phyloP scores from a whole-genome alignment of 2,329 filamentous ascomycete species.

The Reticulascus tulasneorum region DNA sequence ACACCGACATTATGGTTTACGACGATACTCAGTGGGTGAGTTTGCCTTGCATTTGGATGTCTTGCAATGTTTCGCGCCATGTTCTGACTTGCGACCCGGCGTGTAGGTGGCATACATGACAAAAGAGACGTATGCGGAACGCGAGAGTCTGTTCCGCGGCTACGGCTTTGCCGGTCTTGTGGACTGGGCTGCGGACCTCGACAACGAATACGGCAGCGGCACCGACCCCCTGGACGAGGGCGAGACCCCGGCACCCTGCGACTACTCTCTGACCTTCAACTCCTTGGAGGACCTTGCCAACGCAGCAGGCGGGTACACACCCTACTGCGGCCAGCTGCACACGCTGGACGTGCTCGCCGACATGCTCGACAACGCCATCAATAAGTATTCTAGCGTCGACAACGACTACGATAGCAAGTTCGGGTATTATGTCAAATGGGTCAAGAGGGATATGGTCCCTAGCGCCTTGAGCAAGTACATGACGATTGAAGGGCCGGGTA shows the following conservation, averaged over 20 bases:
- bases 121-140: conserved; percentile 18
- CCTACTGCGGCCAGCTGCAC: conserved; percentile 2
- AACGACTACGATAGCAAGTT: conserved; percentile 15
- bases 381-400: conserved; percentile 10
- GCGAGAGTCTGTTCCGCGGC: conserved; percentile 14
- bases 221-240: too few species aligned
- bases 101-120: conserved; percentile 29
- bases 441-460: conserved; percentile 6
- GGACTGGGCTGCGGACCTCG: conserved; percentile 33
- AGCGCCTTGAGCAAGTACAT: conserved; percentile 10
- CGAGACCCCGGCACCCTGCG: background rate
- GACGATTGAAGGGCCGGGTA: conserved; percentile 7
- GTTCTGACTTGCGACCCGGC: too few species aligned
- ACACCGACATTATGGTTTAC: conserved; percentile 17
- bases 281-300: background rate
- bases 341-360: conserved; percentile 2
- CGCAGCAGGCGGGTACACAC: background rate
- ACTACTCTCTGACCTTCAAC: background rate
- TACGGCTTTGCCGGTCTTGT: conserved; percentile 23
- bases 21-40: conserved; percentile 12
- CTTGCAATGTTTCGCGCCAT: too few species aligned
- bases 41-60: conserved; percentile 18
- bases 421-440: conserved; percentile 3
- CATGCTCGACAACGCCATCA: conserved; percentile 4
- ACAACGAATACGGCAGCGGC: too few species aligned